Evolutionary conservation across 768 basidiomycete genomes (phyloP).

Genomic region (Russula dissimulans): DNA sequence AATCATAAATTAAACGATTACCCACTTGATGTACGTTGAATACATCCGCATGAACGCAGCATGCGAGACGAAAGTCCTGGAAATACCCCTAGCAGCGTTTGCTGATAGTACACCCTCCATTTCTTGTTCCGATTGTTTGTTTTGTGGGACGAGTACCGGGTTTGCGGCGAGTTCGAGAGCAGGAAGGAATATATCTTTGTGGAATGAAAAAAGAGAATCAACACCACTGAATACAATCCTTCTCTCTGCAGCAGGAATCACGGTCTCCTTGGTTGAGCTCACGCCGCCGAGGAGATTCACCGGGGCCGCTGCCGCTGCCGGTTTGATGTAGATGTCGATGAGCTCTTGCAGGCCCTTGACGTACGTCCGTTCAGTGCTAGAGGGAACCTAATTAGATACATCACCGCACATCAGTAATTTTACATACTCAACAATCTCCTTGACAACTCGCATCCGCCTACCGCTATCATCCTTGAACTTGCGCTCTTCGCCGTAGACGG

Average conservation of each 20-base stretch:
- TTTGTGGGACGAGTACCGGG: slow-evolving; percentile 46
- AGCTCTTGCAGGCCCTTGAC: slow-evolving; percentile 91
- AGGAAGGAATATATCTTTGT: slow-evolving; percentile 86
- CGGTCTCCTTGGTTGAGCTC: slow-evolving; percentile 68
- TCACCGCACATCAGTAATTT: slow-evolving; percentile 4
- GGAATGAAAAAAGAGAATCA: slow-evolving; percentile 86
- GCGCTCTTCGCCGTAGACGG: slow-evolving; percentile 52
- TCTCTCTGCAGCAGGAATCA: slow-evolving; percentile 78
- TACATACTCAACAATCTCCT: slow-evolving; percentile 85
- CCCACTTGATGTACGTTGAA: slow-evolving; percentile 94
- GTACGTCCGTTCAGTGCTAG: slow-evolving; percentile 89
- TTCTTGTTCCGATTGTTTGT: slow-evolving; percentile 45
- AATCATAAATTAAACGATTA: slow-evolving; percentile 15
- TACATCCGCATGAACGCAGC: slow-evolving; percentile 99
- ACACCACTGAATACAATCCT: slow-evolving; percentile 88
- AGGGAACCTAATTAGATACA: slow-evolving; percentile 16
- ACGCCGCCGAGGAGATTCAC: slow-evolving; percentile 64
- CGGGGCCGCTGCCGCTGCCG: slow-evolving; percentile 59
- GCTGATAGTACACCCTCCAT: slow-evolving; percentile 65
- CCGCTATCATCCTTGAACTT: slow-evolving; percentile 88
- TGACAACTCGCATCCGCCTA: slow-evolving; percentile 74
- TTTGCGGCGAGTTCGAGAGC: slow-evolving; percentile 73
- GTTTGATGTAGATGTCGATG: slow-evolving; percentile 90
- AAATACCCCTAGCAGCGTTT: slow-evolving; percentile 70
- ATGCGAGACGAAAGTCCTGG: slow-evolving; percentile 84